These are phyloP conservation scores for Lactifluus echinatus DNA, from an alignment of 768 basidiomycete species.

Conservation along the genomic window DNA sequence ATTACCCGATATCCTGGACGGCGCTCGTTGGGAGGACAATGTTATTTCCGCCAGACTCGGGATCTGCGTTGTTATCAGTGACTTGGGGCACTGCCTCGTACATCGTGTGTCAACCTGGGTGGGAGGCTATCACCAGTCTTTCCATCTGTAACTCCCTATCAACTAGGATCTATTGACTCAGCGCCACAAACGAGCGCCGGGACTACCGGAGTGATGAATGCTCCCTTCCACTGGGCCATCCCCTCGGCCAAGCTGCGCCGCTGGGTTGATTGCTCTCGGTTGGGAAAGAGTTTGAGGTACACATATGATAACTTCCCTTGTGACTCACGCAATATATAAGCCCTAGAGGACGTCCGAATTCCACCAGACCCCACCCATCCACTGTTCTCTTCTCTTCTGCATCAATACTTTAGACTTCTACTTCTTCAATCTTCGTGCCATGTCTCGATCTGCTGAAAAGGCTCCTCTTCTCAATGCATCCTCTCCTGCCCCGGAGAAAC, in stretches of 20 bases:
- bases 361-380: neutral
- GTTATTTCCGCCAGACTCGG: constrained; percentile 1
- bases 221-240: neutral
- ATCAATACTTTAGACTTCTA: neutral
- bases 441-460: constrained; percentile 6
- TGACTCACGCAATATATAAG: constrained; percentile 3
- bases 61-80: neutral
- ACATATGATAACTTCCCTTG: neutral
- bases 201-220: neutral
- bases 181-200: neutral
- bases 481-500: constrained; percentile 11
- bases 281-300: neutral
- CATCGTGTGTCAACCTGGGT: neutral
- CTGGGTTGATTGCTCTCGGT: neutral
- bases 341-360: neutral
- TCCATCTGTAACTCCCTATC: constrained; percentile 1
- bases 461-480: constrained; percentile 2
- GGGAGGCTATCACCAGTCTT: neutral
- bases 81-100: neutral
- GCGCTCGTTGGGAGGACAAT: neutral
- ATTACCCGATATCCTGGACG: neutral
- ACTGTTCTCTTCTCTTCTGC: neutral
- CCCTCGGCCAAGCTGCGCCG: neutral
- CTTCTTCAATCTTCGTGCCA: neutral
- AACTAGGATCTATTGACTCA: constrained; percentile 1